Evolutionary conservation across 2,329 filamentous ascomycete species (phyloP), one percentile per base, ranked within the genome.

Genomic region (Diplodia seriata): DNA sequence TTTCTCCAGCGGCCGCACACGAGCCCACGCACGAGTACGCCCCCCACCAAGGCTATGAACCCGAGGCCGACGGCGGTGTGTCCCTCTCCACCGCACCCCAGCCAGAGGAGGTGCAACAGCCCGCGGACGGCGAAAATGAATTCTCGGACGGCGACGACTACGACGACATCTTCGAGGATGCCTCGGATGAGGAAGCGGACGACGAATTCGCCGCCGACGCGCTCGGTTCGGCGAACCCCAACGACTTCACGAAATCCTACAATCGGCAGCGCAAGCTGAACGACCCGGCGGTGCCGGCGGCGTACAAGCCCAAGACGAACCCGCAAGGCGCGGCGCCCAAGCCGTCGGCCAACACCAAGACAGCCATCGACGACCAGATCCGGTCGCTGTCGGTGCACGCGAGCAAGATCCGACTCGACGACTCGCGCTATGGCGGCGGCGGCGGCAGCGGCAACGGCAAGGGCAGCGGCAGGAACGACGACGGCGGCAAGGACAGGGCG

Each of bases 291-390:
- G 79, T 82, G 65, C 82, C 81, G 50, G 77, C 78, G 71, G 82
- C 82, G 70, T 83, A 87, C 57, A 85, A 87, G 67, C 90, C 90
- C 2, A 90, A 90, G 74, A 87, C 88, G 68, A 97, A 95, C 75
- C 86, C 89, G 20, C 92, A 94, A 76, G 80, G 79, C 69, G 38
- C 36, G 23, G 6, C 40, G 40, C 54, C n/a, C 54, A 92, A 90
- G 74, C 92, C 92, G 7, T 86, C 86, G 0, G 88, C 92, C 55
- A 97, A 97, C 79, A 94, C 92, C 0, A 85, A 87, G 70, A 87
- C 92, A 29, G 90, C 88, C 29, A 86, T 97, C 65, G 93, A 97
- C 77, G 94, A 97, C 75, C 93, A 97, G 74, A 90, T 97, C 65
- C 89, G 90, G 4, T 90, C 89, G n/a, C 85, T 98, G 47, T 89